A percentile compares a stretch with the other conserved stretches of the same genome.
Conservation (phyloP, 768 basidiomycete genomes). For the Mycena indigotica region DNA sequence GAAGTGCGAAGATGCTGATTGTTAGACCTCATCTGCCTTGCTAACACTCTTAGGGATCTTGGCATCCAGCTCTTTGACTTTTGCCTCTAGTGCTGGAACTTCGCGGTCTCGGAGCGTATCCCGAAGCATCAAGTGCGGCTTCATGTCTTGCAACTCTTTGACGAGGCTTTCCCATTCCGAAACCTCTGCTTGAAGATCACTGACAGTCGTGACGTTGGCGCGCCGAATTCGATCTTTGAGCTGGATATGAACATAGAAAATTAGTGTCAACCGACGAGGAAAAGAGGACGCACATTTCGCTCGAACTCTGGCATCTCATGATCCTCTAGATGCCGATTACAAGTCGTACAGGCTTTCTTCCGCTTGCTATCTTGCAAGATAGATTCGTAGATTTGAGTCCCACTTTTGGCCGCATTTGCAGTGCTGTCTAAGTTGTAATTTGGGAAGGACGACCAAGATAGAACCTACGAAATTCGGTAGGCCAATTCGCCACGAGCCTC, state of each 20-base stretch:
- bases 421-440: slow-evolving; percentile 24
- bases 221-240: slow-evolving; percentile 64
- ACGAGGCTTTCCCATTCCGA: slow-evolving; percentile 64
- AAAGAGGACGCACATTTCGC: slow-evolving; percentile 56
- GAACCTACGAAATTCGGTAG: slow-evolving; percentile 45
- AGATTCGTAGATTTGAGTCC: slow-evolving; percentile 49
- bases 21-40: slow-evolving; percentile 62
- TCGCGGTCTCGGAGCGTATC: slow-evolving; percentile 60
- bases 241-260: slow-evolving; percentile 37
- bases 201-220: slow-evolving; percentile 48
- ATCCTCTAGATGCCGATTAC: slow-evolving; percentile 67
- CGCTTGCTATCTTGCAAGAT: slow-evolving; percentile 60
- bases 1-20: neutral
- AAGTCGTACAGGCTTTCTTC: slow-evolving; percentile 73
- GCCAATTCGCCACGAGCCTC: slow-evolving; percentile 48
- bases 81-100: slow-evolving; percentile 65
- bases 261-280: neutral
- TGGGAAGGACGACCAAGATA: neutral
- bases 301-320: slow-evolving; percentile 61
- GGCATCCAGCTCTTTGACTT: slow-evolving; percentile 59
- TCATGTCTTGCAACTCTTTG: slow-evolving; percentile 55
- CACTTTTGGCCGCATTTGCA: slow-evolving; percentile 32
- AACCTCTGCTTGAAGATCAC: slow-evolving; percentile 49
- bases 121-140: slow-evolving; percentile 56
- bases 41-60: slow-evolving; percentile 53